Evolutionary conservation across 805 yeast species (phyloP).

Genomic region (Saturnispora bothae): DNA sequence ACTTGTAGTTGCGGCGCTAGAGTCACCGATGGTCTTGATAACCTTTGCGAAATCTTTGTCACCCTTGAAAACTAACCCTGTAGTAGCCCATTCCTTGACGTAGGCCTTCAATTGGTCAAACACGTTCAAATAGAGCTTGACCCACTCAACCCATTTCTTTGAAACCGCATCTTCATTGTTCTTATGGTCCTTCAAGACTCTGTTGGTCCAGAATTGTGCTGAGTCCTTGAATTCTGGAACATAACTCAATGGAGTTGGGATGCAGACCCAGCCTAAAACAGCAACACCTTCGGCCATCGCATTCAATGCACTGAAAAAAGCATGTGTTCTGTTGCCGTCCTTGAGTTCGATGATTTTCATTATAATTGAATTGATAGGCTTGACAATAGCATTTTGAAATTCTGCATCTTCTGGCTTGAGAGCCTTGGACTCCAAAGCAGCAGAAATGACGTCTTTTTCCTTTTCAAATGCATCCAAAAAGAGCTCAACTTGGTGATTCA

Average conservation of each 20-base stretch:
- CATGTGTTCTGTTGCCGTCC: conserved; percentile 64
- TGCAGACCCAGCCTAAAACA: conserved; percentile 83
- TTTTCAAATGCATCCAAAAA: conserved; percentile 45
- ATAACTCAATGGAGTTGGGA: conserved; percentile 61
- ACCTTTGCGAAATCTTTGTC: conserved; percentile 52
- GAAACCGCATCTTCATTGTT: conserved; percentile 46
- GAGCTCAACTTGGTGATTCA: conserved; percentile 43
- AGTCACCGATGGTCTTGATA: conserved; percentile 18
- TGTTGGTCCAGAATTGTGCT: conserved; percentile 89
- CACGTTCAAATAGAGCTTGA: conserved; percentile 46
- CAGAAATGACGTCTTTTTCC: conserved; percentile 48
- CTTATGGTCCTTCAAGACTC: conserved; percentile 75
- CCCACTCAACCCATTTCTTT: conserved; percentile 55
- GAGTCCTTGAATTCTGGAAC: conserved; percentile 82
- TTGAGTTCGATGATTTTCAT: conserved; percentile 51
- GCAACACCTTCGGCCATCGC: conserved; percentile 86
- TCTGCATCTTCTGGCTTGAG: conserved; percentile 49
- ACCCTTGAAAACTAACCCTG: conserved; percentile 77
- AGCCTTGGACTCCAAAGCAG: conserved; percentile 51
- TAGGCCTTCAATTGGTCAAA: conserved; percentile 64
- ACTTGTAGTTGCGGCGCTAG: conserved; percentile 15
- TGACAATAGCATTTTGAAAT: conserved; percentile 41
- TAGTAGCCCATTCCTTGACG: conserved; percentile 66
- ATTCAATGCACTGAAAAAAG: conserved; percentile 59
- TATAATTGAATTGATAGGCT: conserved; percentile 58